Evolutionary conservation across 2,329 filamentous ascomycete genomes (phyloP).

Genomic region (Aspergillus tamarii): DNA sequence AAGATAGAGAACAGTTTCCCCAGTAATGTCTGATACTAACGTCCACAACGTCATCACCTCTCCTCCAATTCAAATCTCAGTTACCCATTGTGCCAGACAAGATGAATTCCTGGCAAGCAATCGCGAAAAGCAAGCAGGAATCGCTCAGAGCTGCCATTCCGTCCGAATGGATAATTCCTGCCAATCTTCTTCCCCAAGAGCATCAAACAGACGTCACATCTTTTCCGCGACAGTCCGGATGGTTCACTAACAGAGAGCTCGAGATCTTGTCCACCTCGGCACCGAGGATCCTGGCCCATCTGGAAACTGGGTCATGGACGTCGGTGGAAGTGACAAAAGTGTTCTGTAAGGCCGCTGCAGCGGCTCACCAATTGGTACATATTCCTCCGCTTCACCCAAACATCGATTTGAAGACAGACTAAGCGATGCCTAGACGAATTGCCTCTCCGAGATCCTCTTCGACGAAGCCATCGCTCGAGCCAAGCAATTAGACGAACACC

Average conservation of each 20-base stretch:
- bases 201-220: constrained; percentile 59
- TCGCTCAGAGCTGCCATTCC: constrained; percentile 57
- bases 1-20: neutral
- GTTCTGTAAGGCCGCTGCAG: constrained; percentile 59
- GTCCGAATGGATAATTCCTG: constrained; percentile 60
- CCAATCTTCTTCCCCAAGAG: constrained; percentile 56
- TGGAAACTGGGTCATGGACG: constrained; percentile 48
- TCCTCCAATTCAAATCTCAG: neutral
- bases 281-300: constrained; percentile 36
- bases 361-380: constrained; percentile 59
- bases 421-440: constrained; percentile 54
- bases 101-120: constrained; percentile 43
- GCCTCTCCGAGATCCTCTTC: constrained; percentile 62
- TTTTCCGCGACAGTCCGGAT: constrained; percentile 60
- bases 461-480: constrained; percentile 56
- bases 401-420: neutral
- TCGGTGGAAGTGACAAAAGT: constrained; percentile 55
- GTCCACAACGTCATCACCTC: neutral
- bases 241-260: constrained; percentile 59
- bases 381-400: neutral
- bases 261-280: constrained; percentile 51
- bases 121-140: constrained; percentile 49
- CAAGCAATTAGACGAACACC: constrained; percentile 56
- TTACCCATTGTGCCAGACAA: neutral
- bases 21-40: neutral